phyloP scores from a whole-genome alignment of 2,329 filamentous ascomycete species.

The Fusarium sp. region DNA sequence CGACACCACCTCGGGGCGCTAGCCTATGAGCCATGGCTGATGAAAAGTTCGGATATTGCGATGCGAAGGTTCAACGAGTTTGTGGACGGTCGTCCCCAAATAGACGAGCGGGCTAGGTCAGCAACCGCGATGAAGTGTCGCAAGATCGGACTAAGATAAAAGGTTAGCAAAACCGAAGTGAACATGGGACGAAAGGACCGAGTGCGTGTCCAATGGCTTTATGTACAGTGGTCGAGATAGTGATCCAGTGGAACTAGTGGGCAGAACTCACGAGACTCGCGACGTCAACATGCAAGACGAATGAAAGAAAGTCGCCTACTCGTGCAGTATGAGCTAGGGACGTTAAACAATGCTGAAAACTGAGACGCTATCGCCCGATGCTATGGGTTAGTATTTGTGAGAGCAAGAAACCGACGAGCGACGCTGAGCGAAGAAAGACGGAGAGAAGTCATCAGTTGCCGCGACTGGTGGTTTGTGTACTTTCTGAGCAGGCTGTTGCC shows the following conservation, averaged over 20 bases:
- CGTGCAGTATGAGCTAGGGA: constrained; percentile 12
- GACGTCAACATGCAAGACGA: constrained; percentile 43
- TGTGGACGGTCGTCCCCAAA: neutral
- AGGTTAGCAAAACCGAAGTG: constrained; percentile 5
- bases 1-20: constrained; percentile 59
- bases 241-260: neutral
- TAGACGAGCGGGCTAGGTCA: constrained; percentile 21
- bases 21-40: constrained; percentile 59
- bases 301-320: constrained; percentile 23
- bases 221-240: constrained; percentile 9
- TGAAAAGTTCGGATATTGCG: neutral
- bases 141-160: constrained; percentile 17
- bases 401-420: constrained; percentile 22
- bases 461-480: constrained; percentile 48
- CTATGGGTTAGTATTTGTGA: constrained; percentile 39
- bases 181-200: neutral
- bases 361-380: constrained; percentile 13
- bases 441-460: constrained; percentile 23
- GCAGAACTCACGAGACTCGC: constrained; percentile 40
- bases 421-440: constrained; percentile 28
- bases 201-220: neutral
- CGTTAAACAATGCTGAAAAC: constrained; percentile 45
- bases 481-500: constrained; percentile 45
- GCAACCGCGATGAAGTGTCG: constrained; percentile 27
- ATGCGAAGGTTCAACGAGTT: neutral